These are phyloP conservation scores for Ochromonas danica DNA, from an alignment of 108 stramenopile species.

Conservation along the genomic window DNA sequence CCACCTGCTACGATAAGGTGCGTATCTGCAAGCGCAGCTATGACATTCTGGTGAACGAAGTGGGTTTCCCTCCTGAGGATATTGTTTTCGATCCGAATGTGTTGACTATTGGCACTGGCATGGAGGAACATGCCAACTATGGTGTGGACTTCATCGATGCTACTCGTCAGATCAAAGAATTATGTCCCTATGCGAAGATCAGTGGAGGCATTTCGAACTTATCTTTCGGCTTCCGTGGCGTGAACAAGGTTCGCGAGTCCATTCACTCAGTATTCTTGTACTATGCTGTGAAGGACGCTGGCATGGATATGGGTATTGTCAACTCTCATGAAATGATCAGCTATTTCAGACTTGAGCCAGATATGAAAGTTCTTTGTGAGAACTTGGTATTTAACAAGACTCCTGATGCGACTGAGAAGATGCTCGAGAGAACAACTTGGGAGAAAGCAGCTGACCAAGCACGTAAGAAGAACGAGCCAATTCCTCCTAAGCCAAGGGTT, in stretches of 20 bases:
- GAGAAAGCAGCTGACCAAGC: constrained; percentile 70
- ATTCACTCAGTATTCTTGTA: constrained; percentile 97
- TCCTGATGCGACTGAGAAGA: constrained; percentile 82
- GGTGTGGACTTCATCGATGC: constrained; percentile 97
- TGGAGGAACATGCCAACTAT: constrained; percentile 93
- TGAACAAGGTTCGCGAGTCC: constrained; percentile 86
- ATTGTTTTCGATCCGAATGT: constrained; percentile 99
- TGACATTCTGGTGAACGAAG: constrained; percentile 91
- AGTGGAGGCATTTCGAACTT: constrained; percentile 97
- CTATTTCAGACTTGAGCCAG: constrained; percentile 75
- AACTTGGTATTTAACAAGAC: constrained; percentile 63
- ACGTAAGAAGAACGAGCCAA: constrained; percentile 44
- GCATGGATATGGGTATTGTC: constrained; percentile 99
- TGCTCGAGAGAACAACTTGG: constrained; percentile 78
- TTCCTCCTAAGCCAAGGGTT: constrained; percentile 26
- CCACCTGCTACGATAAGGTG: constrained; percentile 86
- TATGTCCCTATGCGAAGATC: constrained; percentile 58
- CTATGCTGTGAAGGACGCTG: constrained; percentile 77
- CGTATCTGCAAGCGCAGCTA: constrained; percentile 99
- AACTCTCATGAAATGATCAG: constrained; percentile 89
- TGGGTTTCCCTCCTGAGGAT: constrained; percentile 95
- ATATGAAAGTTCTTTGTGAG: constrained; percentile 73
- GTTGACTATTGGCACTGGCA: constrained; percentile 74
- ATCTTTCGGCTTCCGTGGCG: constrained; percentile 93
- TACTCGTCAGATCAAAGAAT: constrained; percentile 84